Evolutionary conservation across 495 filamentous ascomycete species (phyloP).

Genomic region (Hyaloscypha bicolor): DNA sequence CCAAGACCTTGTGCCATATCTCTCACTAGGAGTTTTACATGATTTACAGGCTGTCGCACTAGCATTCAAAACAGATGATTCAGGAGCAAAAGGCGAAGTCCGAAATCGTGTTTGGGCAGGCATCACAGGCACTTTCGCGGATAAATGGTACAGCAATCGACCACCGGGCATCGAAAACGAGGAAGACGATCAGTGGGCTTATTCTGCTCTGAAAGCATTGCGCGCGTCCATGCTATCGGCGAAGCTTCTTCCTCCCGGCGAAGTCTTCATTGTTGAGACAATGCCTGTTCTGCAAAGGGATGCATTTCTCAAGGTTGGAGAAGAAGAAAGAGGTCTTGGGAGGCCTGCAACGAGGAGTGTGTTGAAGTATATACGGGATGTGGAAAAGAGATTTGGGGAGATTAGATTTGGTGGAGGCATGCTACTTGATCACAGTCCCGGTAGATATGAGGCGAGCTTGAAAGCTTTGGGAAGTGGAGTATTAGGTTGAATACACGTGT

Average conservation of each 20-base stretch:
- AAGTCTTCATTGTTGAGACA: constrained; percentile 73
- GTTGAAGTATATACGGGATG: constrained; percentile 64
- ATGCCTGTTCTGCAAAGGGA: constrained; percentile 51
- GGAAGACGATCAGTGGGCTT: constrained; percentile 69
- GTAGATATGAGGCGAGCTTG: constrained; percentile 66
- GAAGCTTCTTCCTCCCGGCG: constrained; percentile 75
- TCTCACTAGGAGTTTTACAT: constrained; percentile 74
- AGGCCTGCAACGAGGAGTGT: constrained; percentile 66
- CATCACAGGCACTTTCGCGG: constrained; percentile 49
- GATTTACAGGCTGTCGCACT: constrained; percentile 73
- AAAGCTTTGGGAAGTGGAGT: constrained; percentile 56
- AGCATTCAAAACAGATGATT: constrained; percentile 71
- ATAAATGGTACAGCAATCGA: constrained; percentile 45
- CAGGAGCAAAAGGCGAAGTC: constrained; percentile 65
- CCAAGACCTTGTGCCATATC: constrained; percentile 70
- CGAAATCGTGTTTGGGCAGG: constrained; percentile 65
- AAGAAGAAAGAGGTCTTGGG: constrained; percentile 45
- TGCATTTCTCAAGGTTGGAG: constrained; percentile 11
- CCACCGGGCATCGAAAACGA: constrained; percentile 20
- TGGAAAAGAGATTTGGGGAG: constrained; percentile 69
- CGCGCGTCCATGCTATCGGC: constrained; percentile 68
- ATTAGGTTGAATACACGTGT: constrained; percentile 34
- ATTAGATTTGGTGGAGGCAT: constrained; percentile 71
- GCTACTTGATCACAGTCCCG: constrained; percentile 78
- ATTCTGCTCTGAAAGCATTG: constrained; percentile 65